phyloP scores from a whole-genome alignment of 225 moss, liverwort and hornwort species.

The Neckera pumila region DNA sequence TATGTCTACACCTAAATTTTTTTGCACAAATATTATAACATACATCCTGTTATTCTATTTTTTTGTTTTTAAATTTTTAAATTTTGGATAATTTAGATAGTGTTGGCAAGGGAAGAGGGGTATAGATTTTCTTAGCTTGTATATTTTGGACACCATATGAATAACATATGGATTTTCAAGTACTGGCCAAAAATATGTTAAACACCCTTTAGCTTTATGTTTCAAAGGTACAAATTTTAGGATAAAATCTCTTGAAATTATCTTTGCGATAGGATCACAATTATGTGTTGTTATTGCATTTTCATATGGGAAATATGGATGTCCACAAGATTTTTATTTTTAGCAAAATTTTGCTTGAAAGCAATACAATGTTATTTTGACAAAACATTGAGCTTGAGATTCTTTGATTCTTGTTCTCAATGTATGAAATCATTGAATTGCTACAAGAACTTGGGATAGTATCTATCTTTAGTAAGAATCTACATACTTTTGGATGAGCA shows the following conservation, averaged over 20 bases:
- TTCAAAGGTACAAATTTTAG: background rate
- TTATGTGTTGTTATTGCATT: too few relatives aligned
- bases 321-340: background rate
- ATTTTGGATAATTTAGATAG: too few relatives aligned
- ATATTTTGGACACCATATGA: background rate
- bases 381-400: background rate
- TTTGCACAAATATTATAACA: background rate
- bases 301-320: background rate
- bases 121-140: background rate
- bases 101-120: background rate
- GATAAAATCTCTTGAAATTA: background rate
- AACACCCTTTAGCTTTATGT: background rate
- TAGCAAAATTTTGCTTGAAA: background rate
- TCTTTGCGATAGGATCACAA: background rate
- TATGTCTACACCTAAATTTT: rapidly evolving
- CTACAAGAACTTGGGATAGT: background rate
- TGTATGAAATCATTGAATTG: background rate
- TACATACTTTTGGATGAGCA: background rate
- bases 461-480: rapidly evolving
- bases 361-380: background rate
- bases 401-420: background rate
- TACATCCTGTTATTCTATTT: too few relatives aligned
- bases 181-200: background rate
- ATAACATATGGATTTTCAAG: background rate
- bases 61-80: background rate